Evolutionary conservation across 306 rosid genomes (phyloP), one percentile per base, ranked within the genome.

Genomic region (Pyrus communis): DNA sequence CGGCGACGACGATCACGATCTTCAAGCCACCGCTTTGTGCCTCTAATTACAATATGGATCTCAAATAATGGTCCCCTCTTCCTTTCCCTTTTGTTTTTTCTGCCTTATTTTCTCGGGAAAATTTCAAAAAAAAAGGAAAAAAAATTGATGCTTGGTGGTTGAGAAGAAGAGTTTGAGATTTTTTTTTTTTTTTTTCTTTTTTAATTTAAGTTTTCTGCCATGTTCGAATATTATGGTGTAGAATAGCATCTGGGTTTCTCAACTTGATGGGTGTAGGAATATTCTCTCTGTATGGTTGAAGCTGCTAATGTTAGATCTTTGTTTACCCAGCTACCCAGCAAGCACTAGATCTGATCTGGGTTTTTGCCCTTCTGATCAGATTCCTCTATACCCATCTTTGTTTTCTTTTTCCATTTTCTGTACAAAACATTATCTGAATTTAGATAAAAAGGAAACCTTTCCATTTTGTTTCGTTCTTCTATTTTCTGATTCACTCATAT

Each of bases 21-120:
- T 91, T 70, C 84, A 69, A 35, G 90, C 87, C 70, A 90, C 98
- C 54, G 86, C 86, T 15, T 75, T 89, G 72, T 85, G 86, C 72
- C 96, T 93, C 84, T 91, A 73, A 80, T 82, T 30, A 52, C 30
- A 14, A 64, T 71, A 59, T 68, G 77, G 76, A 78, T 76, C 71
- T 77, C 11, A 40, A 42, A 76, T 61, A 73, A 55, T 54, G 82
- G 58, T 71, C 79, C 59, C 57, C 31, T 38, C 71, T 49, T 23
- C 65, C 15, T 19, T 77, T 77, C 66, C 67, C 63, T 71, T 30
- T 71, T 66, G 46, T 17, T 72, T 52, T 75, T 75, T 73, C 66
- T 54, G 38, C 75, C 74, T 67, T 77, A 77, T 80, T 78, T 85
- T 82, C 84, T 78, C 75, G 78, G 84, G 89, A 82, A 83, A 86